phyloP scores from a whole-genome alignment of 345 rosid genomes.

The Linum tenue region DNA sequence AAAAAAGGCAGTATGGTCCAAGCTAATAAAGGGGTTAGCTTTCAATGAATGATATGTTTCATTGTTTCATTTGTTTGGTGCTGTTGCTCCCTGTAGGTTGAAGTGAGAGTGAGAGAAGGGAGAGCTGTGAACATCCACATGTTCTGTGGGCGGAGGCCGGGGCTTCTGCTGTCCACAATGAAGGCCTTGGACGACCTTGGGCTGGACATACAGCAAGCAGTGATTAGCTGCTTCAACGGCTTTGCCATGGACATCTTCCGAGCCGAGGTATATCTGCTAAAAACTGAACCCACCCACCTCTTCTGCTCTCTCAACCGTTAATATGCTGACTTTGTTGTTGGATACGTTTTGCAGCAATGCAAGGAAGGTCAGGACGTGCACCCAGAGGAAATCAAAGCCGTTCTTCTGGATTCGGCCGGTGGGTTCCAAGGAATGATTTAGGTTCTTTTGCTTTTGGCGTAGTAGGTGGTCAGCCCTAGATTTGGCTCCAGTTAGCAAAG shows the following conservation, averaged over 20 bases:
- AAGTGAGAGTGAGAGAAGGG: slow-evolving; percentile 89
- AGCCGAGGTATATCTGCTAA: slow-evolving; percentile 54
- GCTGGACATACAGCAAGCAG: slow-evolving; percentile 91
- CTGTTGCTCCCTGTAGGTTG: slow-evolving; percentile 41
- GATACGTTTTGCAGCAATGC: slow-evolving; percentile 55
- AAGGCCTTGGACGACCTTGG: slow-evolving; percentile 89
- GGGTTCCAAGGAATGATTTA: slow-evolving; percentile 34
- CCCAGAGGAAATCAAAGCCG: slow-evolving; percentile 92
- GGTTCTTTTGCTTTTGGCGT: neutral
- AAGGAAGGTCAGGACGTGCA: slow-evolving; percentile 71
- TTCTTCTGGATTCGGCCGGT: slow-evolving; percentile 77
- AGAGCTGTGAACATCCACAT: slow-evolving; percentile 96
- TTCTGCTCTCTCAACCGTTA: too few species aligned
- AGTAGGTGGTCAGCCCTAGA: neutral
- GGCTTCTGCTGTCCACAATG: slow-evolving; percentile 83
- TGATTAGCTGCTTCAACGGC: slow-evolving; percentile 91
- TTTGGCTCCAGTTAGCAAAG: too few species aligned
- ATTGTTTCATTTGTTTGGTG: neutral
- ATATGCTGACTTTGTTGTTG: too few species aligned
- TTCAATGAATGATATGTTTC: too few species aligned
- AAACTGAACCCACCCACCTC: too few species aligned
- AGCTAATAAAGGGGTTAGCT: too few species aligned
- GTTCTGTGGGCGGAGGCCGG: slow-evolving; percentile 91
- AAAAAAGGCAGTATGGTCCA: too few species aligned
- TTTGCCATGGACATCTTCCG: slow-evolving; percentile 89